A percentile compares a stretch with the other conserved stretches of the same genome.
Conservation (phyloP, 1,284 basidiomycete genomes). For the Irpex lacteus region DNA sequence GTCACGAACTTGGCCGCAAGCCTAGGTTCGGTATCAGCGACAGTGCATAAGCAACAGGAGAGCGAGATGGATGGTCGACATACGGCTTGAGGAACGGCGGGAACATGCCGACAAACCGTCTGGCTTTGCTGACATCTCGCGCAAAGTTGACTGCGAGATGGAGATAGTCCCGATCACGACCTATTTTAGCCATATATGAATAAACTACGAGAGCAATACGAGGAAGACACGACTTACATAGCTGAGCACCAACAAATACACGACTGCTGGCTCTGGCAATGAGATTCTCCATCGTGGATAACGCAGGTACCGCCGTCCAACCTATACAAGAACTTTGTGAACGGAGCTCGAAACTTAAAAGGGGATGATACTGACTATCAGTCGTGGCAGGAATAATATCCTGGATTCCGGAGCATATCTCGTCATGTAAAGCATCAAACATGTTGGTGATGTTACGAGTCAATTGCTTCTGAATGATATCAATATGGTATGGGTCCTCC, state of each 20-base stretch:
- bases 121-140: conserved; percentile 16
- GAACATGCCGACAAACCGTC: conserved; percentile 12
- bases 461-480: conserved; percentile 33
- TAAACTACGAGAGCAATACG: background rate
- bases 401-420: conserved; percentile 32
- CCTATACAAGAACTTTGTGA: background rate
- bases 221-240: conserved; percentile 3
- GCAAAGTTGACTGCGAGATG: conserved; percentile 19
- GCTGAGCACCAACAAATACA: conserved; percentile 15
- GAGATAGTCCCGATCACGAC: conserved; percentile 20
- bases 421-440: conserved; percentile 37
- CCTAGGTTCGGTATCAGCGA: background rate
- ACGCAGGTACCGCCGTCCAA: conserved; percentile 9
- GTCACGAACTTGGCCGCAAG: conserved; percentile 9
- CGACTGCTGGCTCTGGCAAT: conserved; percentile 12
- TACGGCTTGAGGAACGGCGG: conserved; percentile 19
- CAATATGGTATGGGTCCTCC: conserved; percentile 35
- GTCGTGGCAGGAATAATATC: conserved; percentile 27
- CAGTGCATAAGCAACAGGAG: background rate
- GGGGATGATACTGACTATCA: conserved; percentile 18
- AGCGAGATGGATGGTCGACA: conserved; percentile 1
- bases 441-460: conserved; percentile 34
- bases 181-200: conserved; percentile 11
- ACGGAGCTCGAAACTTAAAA: background rate
- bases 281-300: conserved; percentile 5